Evolutionary conservation across 371 early-diverging fungal genomes (phyloP).

Genomic region (Conidiobolus incongruus): DNA sequence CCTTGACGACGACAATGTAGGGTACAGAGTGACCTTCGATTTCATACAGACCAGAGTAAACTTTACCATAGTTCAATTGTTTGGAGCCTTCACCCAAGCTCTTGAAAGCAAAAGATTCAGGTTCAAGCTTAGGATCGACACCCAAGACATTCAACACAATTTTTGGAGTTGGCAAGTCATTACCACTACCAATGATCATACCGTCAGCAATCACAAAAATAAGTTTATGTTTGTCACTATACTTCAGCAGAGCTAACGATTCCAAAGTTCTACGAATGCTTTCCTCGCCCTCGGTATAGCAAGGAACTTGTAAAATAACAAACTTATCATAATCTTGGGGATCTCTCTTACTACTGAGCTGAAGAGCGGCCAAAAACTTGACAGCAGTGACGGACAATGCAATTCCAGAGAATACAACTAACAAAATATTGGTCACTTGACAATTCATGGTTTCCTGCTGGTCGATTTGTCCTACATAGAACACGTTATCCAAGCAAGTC

Average conservation of each 20-base stretch:
- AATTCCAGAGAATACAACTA: conserved; percentile 79
- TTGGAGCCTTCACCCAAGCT: conserved; percentile 76
- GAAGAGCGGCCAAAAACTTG: no score
- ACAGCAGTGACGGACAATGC: no score
- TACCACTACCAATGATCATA: conserved; percentile 84
- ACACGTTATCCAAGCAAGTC: conserved; percentile 61
- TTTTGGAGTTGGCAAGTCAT: conserved; percentile 89
- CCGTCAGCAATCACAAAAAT: conserved; percentile 76
- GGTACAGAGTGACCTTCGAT: conserved; percentile 69
- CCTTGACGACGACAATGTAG: conserved; percentile 84
- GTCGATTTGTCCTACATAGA: conserved; percentile 79
- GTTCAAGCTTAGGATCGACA: conserved; percentile 63
- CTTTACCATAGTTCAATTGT: conserved; percentile 88
- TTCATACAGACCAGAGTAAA: no score
- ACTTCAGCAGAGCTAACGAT: conserved; percentile 65
- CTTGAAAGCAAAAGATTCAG: conserved; percentile 77
- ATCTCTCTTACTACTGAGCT: no score
- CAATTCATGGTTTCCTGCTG: conserved; percentile 50
- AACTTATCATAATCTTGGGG: no score
- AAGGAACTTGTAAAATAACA: no score
- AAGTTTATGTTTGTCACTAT: conserved; percentile 84
- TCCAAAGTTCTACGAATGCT: no score
- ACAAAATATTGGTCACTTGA: conserved; percentile 59
- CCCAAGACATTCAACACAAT: conserved; percentile 87
- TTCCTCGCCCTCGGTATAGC: no score